Evolutionary conservation across 441 rosid species (phyloP), one percentile per base, ranked within the genome.

Genomic region (Brassica hybrid): DNA sequence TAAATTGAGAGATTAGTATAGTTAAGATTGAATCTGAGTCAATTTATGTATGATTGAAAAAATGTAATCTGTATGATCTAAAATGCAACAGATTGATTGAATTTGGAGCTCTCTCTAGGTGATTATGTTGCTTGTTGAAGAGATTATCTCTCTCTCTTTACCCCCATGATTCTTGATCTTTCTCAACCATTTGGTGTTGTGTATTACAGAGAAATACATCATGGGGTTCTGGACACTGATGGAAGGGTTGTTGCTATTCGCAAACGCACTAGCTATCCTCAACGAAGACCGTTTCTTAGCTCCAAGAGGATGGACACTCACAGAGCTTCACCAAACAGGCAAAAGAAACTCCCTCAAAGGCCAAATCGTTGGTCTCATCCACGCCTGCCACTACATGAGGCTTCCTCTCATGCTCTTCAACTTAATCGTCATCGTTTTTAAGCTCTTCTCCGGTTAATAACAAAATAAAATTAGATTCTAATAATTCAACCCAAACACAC

Each of bases 321-420:
- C 86, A n/a, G 96, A 92, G 77, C 84, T 92, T 8, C 90, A 80
- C 76, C 83, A 85, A 84, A 58, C 82, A 67, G 82, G 82, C 30
- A 82, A 79, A 85, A 81, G 91, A 84, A 88, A 87, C 76, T 86
- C 91, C 3, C 76, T 89, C 57, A 89, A 89, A 76, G 91, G 94
- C 72, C 97, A 87, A 80, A 71, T 87, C 58, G 80, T 94, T 9
- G 96, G 97, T 16, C 92, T 92, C 77, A 86, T 94, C 63, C 88
- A 89, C 64, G 97, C 97, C 34, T 88, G 90, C 62, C 98, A 94
- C 8, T 92, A 85, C 81, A 84, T 92, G 89, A 86, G 98, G 72
- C 76, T 94, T 2, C 98, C 97, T 3, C 98, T 94, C 41, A 81
- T 86, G 61, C 83, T 89, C 76, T 79, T 91, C 8, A 94, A 92